A percentile compares a stretch with the other conserved stretches of the same genome.
phyloP scores from a whole-genome alignment of 805 yeast species.

The Candida yuanshanica region DNA sequence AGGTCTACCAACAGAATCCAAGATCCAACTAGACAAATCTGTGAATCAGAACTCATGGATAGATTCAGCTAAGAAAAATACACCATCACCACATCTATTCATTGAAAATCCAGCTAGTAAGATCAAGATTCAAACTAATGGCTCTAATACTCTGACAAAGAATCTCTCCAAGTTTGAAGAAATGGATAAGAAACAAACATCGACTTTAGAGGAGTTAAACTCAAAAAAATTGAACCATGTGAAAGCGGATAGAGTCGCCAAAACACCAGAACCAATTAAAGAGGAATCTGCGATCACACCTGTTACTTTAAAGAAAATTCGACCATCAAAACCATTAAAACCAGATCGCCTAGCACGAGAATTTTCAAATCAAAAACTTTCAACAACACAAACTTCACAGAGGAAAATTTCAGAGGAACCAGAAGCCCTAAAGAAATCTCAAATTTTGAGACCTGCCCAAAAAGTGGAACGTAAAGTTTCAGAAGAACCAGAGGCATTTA shows the following conservation, averaged over 20 bases:
- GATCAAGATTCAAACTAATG: conserved; percentile 27
- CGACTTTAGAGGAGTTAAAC: conserved; percentile 12
- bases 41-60: conserved; percentile 16
- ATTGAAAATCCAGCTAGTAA: not conserved
- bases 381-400: not conserved
- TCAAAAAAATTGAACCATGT: conserved; percentile 13
- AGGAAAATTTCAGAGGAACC: conserved; percentile 8
- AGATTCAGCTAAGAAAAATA: conserved; percentile 16
- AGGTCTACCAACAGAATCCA: conserved; percentile 3
- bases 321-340: conserved; percentile 13
- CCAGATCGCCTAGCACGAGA: conserved; percentile 2
- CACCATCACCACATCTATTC: conserved; percentile 2
- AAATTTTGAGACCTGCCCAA: conserved; percentile 3
- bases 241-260: not conserved
- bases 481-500: conserved; percentile 8
- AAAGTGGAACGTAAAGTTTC: conserved; percentile 4
- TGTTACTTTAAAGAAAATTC: conserved; percentile 15
- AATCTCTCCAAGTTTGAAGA: conserved; percentile 13
- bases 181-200: conserved; percentile 4
- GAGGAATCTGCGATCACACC: conserved; percentile 5
- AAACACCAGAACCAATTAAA: not conserved
- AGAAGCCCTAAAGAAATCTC: conserved; percentile 7
- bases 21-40: not conserved
- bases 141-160: conserved; percentile 26
- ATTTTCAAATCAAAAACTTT: conserved; percentile 1